Conservation (phyloP, 257 asterid genomes). For the Rauvolfia tetraphylla region DNA sequence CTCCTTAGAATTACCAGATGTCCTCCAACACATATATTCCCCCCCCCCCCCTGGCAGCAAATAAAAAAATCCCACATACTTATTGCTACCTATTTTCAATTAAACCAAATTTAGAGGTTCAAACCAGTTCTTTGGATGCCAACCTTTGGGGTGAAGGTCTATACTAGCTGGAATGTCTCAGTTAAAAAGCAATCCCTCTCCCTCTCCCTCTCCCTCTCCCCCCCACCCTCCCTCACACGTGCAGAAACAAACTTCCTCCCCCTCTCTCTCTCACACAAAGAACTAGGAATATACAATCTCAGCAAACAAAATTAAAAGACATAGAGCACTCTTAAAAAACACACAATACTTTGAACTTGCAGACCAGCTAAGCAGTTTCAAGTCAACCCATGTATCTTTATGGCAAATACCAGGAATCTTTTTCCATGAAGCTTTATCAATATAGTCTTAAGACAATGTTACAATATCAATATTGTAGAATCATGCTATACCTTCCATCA, state of each 20-base stretch:
- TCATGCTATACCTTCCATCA: background rate
- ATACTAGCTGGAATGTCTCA: no score
- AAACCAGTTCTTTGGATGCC: no score
- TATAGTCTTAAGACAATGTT: background rate
- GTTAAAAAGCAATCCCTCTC: no score
- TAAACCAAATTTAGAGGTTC: background rate
- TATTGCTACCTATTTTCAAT: no score
- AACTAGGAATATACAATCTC: background rate
- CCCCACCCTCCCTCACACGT: no score
- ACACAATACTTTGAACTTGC: background rate
- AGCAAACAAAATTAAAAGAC: background rate
- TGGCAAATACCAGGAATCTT: background rate
- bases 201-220: no score
- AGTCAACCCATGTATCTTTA: background rate
- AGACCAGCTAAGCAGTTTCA: background rate
- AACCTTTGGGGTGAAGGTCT: background rate
- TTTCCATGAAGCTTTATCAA: background rate
- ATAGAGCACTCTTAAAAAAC: background rate
- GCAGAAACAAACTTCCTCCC: no score
- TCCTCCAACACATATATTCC: background rate
- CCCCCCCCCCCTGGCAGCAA: background rate
- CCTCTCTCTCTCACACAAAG: no score
- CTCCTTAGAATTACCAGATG: background rate
- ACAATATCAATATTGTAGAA: background rate
- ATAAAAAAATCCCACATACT: background rate